Conservation (phyloP, 2,329 filamentous ascomycete genomes). For the Fusarium sp. region DNA sequence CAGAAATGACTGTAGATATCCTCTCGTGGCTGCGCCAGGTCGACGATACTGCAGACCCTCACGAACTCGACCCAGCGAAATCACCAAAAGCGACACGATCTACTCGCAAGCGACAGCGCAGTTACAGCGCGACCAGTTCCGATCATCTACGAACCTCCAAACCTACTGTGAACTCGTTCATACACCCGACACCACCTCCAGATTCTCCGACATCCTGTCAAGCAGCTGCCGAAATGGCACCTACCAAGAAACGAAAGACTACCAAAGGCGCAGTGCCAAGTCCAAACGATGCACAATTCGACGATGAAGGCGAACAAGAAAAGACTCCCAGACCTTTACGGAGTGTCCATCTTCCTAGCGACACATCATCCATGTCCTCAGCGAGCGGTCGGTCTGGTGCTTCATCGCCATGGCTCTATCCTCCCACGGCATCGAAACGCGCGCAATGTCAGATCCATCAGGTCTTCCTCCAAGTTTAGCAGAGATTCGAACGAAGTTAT, state of each 20-base stretch:
- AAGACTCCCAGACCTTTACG: neutral
- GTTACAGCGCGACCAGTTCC: neutral
- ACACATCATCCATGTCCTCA: neutral
- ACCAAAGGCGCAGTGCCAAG: neutral
- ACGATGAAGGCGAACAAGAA: neutral
- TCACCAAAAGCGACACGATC: neutral
- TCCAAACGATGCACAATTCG: neutral
- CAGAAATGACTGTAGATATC: neutral
- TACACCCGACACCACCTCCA: neutral
- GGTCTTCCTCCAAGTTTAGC: neutral
- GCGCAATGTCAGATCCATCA: neutral
- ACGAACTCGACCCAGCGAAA: neutral
- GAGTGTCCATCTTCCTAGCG: neutral
- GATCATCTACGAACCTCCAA: neutral
- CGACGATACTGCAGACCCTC: neutral
- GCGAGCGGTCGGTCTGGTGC: neutral
- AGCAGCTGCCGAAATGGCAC: neutral
- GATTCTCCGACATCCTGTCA: neutral
- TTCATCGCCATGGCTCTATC: neutral
- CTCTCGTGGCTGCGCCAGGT: neutral
- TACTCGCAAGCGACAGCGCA: neutral
- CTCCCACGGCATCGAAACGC: neutral
- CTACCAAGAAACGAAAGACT: neutral
- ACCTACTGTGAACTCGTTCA: accelerated
- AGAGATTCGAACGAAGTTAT: neutral